Evolutionary conservation across 495 filamentous ascomycete species (phyloP).

Genomic region (Aspergillus avenaceus): DNA sequence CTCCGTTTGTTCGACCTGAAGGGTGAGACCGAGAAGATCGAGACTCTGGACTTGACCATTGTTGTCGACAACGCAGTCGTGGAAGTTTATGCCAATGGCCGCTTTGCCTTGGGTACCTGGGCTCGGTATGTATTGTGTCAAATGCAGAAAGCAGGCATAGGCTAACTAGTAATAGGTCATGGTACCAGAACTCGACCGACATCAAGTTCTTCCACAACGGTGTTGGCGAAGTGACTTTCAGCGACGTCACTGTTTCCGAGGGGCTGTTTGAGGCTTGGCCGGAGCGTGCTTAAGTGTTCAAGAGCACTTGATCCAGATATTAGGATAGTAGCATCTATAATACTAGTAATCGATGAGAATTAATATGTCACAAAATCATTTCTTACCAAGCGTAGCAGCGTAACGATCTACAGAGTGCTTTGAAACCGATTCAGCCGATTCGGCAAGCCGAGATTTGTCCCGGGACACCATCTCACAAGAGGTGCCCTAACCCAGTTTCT

Average conservation of each 20-base stretch:
- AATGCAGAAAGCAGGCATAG: neutral
- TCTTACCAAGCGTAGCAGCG: too few relatives aligned
- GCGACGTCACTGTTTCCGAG: slow-evolving; percentile 13
- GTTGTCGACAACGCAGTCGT: slow-evolving; percentile 17
- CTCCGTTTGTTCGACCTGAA: slow-evolving; percentile 16
- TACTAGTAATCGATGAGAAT: too few relatives aligned
- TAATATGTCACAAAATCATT: too few relatives aligned
- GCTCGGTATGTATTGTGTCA: slow-evolving; percentile 10
- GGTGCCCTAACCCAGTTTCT: too few relatives aligned
- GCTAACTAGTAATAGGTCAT: slow-evolving; percentile 13
- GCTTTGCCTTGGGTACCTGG: slow-evolving; percentile 19
- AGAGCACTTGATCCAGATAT: neutral
- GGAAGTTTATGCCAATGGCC: slow-evolving; percentile 21
- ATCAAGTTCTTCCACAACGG: slow-evolving; percentile 21
- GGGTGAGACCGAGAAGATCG: slow-evolving; percentile 2
- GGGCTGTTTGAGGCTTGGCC: slow-evolving; percentile 21
- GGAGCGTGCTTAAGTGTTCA: neutral
- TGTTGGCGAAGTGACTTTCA: slow-evolving; percentile 10
- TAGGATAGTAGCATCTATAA: too few relatives aligned
- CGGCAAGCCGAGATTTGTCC: too few relatives aligned
- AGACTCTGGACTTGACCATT: slow-evolving; percentile 17
- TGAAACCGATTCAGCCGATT: too few relatives aligned
- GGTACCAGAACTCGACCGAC: slow-evolving; percentile 20
- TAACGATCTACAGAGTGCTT: too few relatives aligned
- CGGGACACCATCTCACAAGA: too few relatives aligned